Evolutionary conservation across 345 rosid species (phyloP), one percentile per base, ranked within the genome.

Genomic region (Moringa oleifera): DNA sequence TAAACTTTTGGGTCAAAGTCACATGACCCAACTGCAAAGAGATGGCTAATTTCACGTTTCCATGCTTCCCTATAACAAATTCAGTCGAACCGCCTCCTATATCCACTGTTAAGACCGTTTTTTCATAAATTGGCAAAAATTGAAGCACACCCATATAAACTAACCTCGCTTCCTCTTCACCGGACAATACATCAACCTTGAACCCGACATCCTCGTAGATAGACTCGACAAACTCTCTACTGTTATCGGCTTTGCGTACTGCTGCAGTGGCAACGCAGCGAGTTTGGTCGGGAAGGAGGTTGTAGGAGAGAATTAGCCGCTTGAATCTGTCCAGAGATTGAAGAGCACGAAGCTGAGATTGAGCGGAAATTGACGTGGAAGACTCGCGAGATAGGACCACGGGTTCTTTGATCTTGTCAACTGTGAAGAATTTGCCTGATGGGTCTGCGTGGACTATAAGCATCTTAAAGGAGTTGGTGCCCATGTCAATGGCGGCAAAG

Each of bases 31-130:
- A 52, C 63, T 77, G 72, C 80, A 88, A 65, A 3, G 91, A 83
- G 28, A 67, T 66, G 28, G 69, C 85, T 19, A 76, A 67, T 28
- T 72, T 64, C 31, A 85, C 83, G 25, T 69, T 65, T 28, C 96
- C 91, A 58, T 56, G 28, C 56, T 71, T 71, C 33, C 91, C 91
- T 18, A 81, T 72, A 0, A 79, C 86, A 60, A 85, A 79, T 59
- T 88, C 89, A 50, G 89, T 88, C 28, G 96, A 88, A 8, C 91
- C 89, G 61, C 96, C 91, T 53, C 89, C 96, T 28, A 83, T 82
- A 63, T 88, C 96, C 17, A 88, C 65, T 53, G 72, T 71, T 64
- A 88, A 64, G 2, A 73, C 83, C 11, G 71, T 68, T 59, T 77
- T 81, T 16, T 83, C 82, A 62, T 65, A 79, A 31, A 85, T 74